Base-by-base conservation (phyloP, 257 asterid genomes). In the Przewalskia tangutica region DNA sequence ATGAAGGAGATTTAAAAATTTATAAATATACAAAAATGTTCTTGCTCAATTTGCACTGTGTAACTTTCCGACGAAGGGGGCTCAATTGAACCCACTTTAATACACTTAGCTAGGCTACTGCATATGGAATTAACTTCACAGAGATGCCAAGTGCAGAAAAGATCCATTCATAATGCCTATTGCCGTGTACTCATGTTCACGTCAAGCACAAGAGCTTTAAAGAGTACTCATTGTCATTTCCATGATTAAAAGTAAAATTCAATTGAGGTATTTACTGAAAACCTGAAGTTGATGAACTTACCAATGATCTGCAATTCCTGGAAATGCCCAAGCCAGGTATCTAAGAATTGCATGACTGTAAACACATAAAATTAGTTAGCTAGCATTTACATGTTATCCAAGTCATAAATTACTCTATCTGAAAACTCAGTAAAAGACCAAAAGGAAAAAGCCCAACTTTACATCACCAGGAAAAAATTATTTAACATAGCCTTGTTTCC, bases 231-330 rank as follows among this genome's bases (percentile, higher is more conserved):
- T 9, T 9, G 51, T 66, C 11, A 32, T 23, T 73, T 44, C 79
- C 44, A 73, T 12, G 44, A 73, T 48, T 34, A 3, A 71, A 48
- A 48, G 20, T 1, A 18, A 8, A 20, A 73, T 73, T 20, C 55
- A 13, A 23, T 73, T 48, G 40, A 71, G 78, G 78, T 71, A 42
- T 44, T 17, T 13, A 34, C n/a, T 2, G 50, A 1, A 76, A 68
- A 65, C 23, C 13, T 5, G 12, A 20, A 80, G 50, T 44, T 85
- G 81, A 27, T 11, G 79, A 66, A 88, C 97, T 84, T 87, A 94
- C 99, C 99, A 96, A 87, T 96, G 98, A 90, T 93, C 99, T 56
- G 99, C 92, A 84, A 93, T 92, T 86, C 93, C 92, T 14, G 99
- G 97, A 85, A 85, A 94, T n/a, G 88, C 93, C 79, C 65, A 82